A percentile compares a stretch with the other conserved stretches of the same genome.
phyloP scores from a whole-genome alignment of 805 yeast genomes.

The Lipomyces kockii region DNA sequence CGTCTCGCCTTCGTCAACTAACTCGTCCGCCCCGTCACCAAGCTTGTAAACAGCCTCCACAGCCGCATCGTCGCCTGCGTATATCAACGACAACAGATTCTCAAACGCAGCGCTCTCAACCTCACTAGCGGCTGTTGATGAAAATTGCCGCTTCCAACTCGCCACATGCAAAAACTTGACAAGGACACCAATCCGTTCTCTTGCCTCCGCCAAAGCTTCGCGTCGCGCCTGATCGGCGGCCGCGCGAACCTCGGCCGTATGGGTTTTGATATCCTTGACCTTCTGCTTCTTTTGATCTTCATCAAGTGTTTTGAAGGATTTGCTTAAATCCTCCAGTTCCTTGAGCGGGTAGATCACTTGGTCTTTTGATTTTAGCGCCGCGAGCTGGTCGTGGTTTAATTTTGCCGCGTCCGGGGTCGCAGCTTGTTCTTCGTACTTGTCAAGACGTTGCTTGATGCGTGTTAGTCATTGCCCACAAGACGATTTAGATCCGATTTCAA shows the following conservation, averaged over 20 bases:
- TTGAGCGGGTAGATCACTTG: slow-evolving; percentile 46
- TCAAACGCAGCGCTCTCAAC: slow-evolving; percentile 42
- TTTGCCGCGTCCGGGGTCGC: slow-evolving; percentile 38
- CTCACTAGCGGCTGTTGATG: slow-evolving; percentile 28
- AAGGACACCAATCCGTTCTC: slow-evolving; percentile 36
- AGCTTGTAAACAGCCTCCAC: slow-evolving; percentile 43
- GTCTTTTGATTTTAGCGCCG: slow-evolving; percentile 44
- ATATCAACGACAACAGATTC: slow-evolving; percentile 41
- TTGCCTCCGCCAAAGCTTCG: slow-evolving; percentile 34
- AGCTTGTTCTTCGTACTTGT: slow-evolving; percentile 44
- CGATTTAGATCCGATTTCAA: not conserved
- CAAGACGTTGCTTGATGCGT: slow-evolving; percentile 39
- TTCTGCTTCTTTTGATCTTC: slow-evolving; percentile 26
- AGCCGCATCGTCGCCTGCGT: slow-evolving; percentile 44
- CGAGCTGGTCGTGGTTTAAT: slow-evolving; percentile 46
- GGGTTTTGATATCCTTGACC: slow-evolving; percentile 23
- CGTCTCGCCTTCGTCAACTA: slow-evolving; percentile 37
- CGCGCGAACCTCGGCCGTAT: slow-evolving; percentile 25
- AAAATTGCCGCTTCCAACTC: slow-evolving; percentile 44
- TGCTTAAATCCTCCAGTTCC: slow-evolving; percentile 43
- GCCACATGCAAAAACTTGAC: slow-evolving; percentile 45
- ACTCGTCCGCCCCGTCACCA: slow-evolving; percentile 39
- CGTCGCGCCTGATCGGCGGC: slow-evolving; percentile 22
- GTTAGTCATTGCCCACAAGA: not conserved
- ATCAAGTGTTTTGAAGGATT: slow-evolving; percentile 38